These are phyloP conservation scores for Calonectria naviculata DNA, from an alignment of 2,329 filamentous ascomycete species.

Conservation along the genomic window DNA sequence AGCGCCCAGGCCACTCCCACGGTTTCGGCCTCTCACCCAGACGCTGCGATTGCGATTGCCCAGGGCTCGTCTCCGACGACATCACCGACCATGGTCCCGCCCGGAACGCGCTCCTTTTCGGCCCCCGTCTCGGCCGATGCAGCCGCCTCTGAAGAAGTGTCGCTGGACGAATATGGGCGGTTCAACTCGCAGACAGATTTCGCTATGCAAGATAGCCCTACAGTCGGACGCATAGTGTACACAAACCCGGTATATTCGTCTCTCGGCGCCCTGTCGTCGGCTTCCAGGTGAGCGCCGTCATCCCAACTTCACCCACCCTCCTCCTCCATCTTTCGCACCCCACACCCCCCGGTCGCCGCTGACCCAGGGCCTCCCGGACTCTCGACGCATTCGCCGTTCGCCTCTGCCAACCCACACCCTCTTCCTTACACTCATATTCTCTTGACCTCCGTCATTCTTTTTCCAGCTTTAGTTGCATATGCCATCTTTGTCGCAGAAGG, in stretches of 20 bases:
- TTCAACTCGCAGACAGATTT: slow-evolving; percentile 33
- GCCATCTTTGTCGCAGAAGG: slow-evolving; percentile 24
- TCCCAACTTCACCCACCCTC: slow-evolving; percentile 31
- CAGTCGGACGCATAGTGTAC: slow-evolving; percentile 52
- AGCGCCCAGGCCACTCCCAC: slow-evolving; percentile 50
- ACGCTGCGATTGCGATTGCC: slow-evolving; percentile 10
- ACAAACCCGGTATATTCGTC: slow-evolving; percentile 33
- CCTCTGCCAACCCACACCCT: slow-evolving; percentile 39
- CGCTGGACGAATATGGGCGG: slow-evolving; percentile 21
- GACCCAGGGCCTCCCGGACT: slow-evolving; percentile 34
- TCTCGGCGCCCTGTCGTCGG: slow-evolving; percentile 36
- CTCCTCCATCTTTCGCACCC: slow-evolving; percentile 19
- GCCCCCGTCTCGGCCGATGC: slow-evolving; percentile 25
- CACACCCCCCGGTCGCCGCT: slow-evolving; percentile 35
- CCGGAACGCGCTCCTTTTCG: slow-evolving; percentile 8
- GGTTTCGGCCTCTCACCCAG: slow-evolving; percentile 21
- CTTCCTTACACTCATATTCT: slow-evolving; percentile 31
- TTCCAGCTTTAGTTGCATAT: slow-evolving; percentile 20
- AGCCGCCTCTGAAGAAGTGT: slow-evolving; percentile 11
- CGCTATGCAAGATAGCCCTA: slow-evolving; percentile 57
- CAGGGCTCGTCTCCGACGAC: slow-evolving; percentile 8
- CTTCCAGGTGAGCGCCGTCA: slow-evolving; percentile 43
- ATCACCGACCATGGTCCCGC: slow-evolving; percentile 19
- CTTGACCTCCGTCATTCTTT: slow-evolving; percentile 26
- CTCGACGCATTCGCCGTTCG: slow-evolving; percentile 34